Base-by-base conservation (phyloP, 1,284 basidiomycete species). In the Leucoagaricus sp. region DNA sequence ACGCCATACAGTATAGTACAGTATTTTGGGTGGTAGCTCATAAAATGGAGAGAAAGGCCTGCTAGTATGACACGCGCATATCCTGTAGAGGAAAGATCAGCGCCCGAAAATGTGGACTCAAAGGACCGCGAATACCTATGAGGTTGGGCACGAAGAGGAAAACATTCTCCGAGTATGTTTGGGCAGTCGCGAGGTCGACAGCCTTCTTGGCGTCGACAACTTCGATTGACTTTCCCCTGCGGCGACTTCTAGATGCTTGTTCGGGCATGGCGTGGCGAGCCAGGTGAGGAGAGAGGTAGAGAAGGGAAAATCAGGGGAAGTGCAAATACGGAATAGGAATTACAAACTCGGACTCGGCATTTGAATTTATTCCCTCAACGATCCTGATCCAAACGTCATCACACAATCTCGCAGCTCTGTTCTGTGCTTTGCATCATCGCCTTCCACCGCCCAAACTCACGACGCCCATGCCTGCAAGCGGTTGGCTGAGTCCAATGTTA, bases 101-200 rank as follows among this genome's bases (percentile, higher is more conserved):
- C 46, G 21, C 53, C 52, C 53, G 23, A 15, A 19, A 12, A 45
- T 9, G 31, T 36, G 28, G 36, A 33, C 12, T 10, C 6, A 8
- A 21, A 50, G 42, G 33, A 21, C 31, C 33, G 44, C 49, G 65
- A 84, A 65, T 64, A 86, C 91, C 96, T 72, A 99, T 98, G 68
- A 99, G 80, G 75, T 99, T 99, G 54, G 96, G 96, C 21, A 96
- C 85, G 76, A 98, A 99, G 61, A 98, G 84, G 73, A 94, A 98
- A 61, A 97, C 90, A 73, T 96, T 96, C 76, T 97, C 94, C 36
- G 86, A 86, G 65, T 91, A 91, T 2, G 86, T 80, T 71, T 93
- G 90, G 15, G 86, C 85, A 6, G 89, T 92, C n/a, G 90, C 91
- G 49, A 93, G 82, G 68, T 91, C 90, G 26, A 93, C 84, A 4